phyloP scores from a whole-genome alignment of 306 rosid species.

The Clitoria ternatea region DNA sequence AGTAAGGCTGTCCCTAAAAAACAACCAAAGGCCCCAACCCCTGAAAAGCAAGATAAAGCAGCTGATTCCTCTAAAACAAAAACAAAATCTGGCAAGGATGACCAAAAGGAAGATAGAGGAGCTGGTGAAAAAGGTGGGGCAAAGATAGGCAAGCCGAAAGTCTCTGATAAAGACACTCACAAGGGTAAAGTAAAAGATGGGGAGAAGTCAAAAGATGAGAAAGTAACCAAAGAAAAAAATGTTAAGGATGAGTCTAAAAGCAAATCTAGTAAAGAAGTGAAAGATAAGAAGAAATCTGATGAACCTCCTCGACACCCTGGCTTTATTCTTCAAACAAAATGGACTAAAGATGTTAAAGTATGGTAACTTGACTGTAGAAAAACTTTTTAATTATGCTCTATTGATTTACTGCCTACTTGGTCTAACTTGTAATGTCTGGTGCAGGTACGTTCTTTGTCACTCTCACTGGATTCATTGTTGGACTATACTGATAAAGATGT shows the following conservation, averaged over 20 bases:
- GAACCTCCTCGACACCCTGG: conserved; percentile 98
- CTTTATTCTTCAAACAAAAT: conserved; percentile 65
- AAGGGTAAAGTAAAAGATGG: conserved; percentile 54
- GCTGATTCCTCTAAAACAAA: conserved; percentile 39
- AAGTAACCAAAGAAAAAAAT: conserved; percentile 47
- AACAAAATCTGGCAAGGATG: conserved; percentile 47
- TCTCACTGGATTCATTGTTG: conserved; percentile 80
- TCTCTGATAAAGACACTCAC: conserved; percentile 40
- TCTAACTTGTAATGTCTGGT: conserved; percentile 26
- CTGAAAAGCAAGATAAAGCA: conserved; percentile 37
- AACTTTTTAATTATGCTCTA: not conserved
- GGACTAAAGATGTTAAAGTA: conserved; percentile 78
- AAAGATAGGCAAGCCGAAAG: conserved; percentile 46
- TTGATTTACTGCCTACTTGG: not conserved
- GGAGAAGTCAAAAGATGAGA: conserved; percentile 65
- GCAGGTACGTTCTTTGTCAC: conserved; percentile 73
- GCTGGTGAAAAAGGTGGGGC: conserved; percentile 43
- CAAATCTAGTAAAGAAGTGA: conserved; percentile 65
- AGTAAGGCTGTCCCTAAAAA: conserved; percentile 39
- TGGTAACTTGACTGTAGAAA: conserved; percentile 19
- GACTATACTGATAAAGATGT: conserved; percentile 90
- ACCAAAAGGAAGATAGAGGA: conserved; percentile 48
- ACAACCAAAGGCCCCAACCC: conserved; percentile 37
- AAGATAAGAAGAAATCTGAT: conserved; percentile 76
- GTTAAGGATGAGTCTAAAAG: conserved; percentile 60